Evolutionary conservation across 75 land plant species (phyloP), one percentile per base, ranked within the genome.

Genomic region (Isoetes taiwanensis): DNA sequence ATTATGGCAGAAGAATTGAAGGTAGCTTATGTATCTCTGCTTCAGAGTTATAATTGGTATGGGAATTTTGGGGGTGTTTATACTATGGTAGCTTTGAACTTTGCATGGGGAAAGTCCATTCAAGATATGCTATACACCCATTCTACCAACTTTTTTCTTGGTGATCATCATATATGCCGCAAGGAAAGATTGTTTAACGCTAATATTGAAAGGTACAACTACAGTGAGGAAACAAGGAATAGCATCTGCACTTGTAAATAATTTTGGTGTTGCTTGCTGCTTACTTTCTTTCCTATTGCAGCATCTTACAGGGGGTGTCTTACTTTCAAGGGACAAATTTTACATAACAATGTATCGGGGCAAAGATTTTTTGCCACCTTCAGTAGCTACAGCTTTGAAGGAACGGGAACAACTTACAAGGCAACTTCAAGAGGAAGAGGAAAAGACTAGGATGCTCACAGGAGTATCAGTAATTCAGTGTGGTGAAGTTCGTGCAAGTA

Each of bases 1-100:
- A 54, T 78, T 26, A 91, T 91, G 97, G 85, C 88, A 60, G 88
- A 91, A 43, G 97, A 91, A 50, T 34, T 91, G 52, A 80, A 83
- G 97, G 97, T 90, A 9, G 27, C 38, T 37, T 37, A 16, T 46
- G 25, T 46, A 16, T 46, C 50, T 46, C 50, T 46, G 25, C 19
- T 23, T 46, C 50, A 19, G n/a, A n/a, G n/a, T n/a, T n/a, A n/a
- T n/a, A n/a, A n/a, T n/a, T n/a, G n/a, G n/a, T n/a, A n/a, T n/a
- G n/a, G n/a, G n/a, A n/a, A n/a, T n/a, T n/a, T n/a, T n/a, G n/a
- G n/a, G n/a, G n/a, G n/a, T n/a, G n/a, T n/a, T n/a, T n/a, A n/a
- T n/a, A n/a, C n/a, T n/a, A n/a, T n/a, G n/a, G n/a, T n/a, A n/a
- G n/a, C n/a, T n/a, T n/a, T n/a, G n/a, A n/a, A n/a, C n/a, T n/a